Base-by-base conservation (phyloP, 805 yeast genomes). In the Ogataea saltuana region DNA sequence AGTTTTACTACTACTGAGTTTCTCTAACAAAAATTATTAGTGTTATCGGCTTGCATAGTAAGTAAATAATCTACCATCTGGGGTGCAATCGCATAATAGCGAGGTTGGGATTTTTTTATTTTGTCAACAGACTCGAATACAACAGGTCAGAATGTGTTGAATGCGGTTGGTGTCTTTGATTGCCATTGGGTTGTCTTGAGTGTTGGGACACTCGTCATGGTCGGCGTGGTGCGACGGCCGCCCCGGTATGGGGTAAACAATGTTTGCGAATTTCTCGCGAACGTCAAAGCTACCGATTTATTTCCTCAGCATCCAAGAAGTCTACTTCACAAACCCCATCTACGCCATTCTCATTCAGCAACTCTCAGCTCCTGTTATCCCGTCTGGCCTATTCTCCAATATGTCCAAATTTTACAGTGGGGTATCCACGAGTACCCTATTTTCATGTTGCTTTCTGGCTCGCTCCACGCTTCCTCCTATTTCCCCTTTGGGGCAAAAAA, bases 21-120 rank as follows among this genome's bases (percentile, higher is more conserved):
- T 25, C 34, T 27, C 36, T 42, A 42, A 25, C 42, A 42, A 42
- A 42, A 35, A 25, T 36, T 42, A 33, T 31, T 42, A 42, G 46
- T 17, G 39, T 35, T 29, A 36, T 42, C 39, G 33, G 41, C 33
- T 36, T 35, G 39, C 42, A 42, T 42, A 42, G 46, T 42, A 42
- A 42, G 46, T 42, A 42, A 16, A 12, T 23, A 39, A 39, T 39
- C 36, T 22, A 13, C 25, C 32, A 31, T 11, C 17, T 23, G 25
- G 32, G 20, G 17, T 5, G 6, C 13, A 12, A 8, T 28, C 5
- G 30, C 21, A 23, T 13, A 22, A 21, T 39, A 23, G 37, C 17
- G 35, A n/a, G 31, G 4, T 32, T 32, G 42, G 32, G 33, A 18
- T 22, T 39, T 39, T 39, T 39, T 39, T 23, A 9, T 39, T 25